A percentile compares a stretch with the other conserved stretches of the same genome.
Evolutionary conservation across 164 flowering plant genomes (phyloP).

Genomic region (Piper betle): DNA sequence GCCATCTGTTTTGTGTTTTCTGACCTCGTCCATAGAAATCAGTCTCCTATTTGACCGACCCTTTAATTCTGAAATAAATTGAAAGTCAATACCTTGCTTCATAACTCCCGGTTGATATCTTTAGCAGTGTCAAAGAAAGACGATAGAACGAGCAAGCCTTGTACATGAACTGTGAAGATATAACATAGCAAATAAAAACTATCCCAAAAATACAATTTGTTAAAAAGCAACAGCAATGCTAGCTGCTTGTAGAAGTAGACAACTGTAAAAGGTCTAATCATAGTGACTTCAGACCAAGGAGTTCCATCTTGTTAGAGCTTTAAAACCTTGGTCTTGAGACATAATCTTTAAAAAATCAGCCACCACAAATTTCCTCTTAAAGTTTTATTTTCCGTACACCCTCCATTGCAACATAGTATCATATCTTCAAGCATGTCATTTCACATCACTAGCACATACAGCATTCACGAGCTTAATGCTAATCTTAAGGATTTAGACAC

Average conservation of each 20-base stretch:
- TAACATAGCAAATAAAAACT: not conserved
- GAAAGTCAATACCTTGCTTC: not conserved
- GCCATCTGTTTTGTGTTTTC: constrained; percentile 60
- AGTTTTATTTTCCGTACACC: too few relatives aligned
- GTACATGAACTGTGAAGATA: not conserved
- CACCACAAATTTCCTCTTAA: not conserved
- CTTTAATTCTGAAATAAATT: constrained; percentile 44
- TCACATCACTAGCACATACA: too few relatives aligned
- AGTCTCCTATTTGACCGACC: constrained; percentile 87
- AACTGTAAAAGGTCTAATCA: not conserved
- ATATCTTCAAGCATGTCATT: too few relatives aligned
- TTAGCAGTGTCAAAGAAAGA: not conserved
- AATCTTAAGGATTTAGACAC: too few relatives aligned
- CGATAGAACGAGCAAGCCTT: not conserved
- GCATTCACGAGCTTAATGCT: too few relatives aligned
- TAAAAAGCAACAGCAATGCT: not conserved
- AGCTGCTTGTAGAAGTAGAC: not conserved
- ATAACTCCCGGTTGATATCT: not conserved
- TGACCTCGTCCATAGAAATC: constrained; percentile 74
- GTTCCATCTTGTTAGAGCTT: not conserved
- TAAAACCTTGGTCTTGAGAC: not conserved
- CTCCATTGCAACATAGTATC: too few relatives aligned
- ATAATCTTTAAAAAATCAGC: too few relatives aligned
- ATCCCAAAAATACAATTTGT: not conserved
- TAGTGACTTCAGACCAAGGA: not conserved